phyloP scores from a whole-genome alignment of 2,329 filamentous ascomycete genomes.

The Colletotrichum orbiculare region DNA sequence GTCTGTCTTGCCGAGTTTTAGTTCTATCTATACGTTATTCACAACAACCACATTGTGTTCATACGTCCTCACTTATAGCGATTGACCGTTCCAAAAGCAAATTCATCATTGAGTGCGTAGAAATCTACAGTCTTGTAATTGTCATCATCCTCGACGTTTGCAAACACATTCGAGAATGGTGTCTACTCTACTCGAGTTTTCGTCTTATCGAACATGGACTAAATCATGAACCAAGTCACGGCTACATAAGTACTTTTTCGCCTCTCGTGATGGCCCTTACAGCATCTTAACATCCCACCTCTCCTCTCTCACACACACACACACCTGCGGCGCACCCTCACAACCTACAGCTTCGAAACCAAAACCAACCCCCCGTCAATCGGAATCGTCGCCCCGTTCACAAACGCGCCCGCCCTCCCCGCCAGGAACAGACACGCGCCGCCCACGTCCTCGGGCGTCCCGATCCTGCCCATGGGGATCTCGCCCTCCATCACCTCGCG shows the following conservation, averaged over 20 bases:
- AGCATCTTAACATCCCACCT: not conserved
- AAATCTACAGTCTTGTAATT: no score
- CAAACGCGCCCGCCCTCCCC: slow-evolving; percentile 73
- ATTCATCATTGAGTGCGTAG: no score
- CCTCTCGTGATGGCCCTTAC: no score
- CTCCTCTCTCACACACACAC: not conserved
- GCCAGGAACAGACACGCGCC: slow-evolving; percentile 77
- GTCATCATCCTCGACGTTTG: no score
- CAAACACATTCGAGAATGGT: no score
- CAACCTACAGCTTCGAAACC: slow-evolving; percentile 54
- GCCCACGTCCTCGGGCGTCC: slow-evolving; percentile 74
- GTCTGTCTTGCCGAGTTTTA: slow-evolving; percentile 7
- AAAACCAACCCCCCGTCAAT: slow-evolving; percentile 68
- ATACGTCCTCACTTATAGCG: no score
- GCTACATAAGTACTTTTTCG: no score
- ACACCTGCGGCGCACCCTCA: no score
- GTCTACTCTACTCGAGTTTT: no score
- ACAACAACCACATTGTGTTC: not conserved
- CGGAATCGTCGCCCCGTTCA: slow-evolving; percentile 73
- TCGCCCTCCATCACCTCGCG: slow-evolving; percentile 64
- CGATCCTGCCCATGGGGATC: slow-evolving; percentile 75
- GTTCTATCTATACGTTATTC: slow-evolving; percentile 3
- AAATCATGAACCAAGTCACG: no score
- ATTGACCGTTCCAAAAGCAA: not conserved
- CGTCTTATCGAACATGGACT: no score